Evolutionary conservation across 192 early-diverging fungal genomes (phyloP), one percentile per base, ranked within the genome.

Genomic region (Linnemannia schmuckeri): DNA sequence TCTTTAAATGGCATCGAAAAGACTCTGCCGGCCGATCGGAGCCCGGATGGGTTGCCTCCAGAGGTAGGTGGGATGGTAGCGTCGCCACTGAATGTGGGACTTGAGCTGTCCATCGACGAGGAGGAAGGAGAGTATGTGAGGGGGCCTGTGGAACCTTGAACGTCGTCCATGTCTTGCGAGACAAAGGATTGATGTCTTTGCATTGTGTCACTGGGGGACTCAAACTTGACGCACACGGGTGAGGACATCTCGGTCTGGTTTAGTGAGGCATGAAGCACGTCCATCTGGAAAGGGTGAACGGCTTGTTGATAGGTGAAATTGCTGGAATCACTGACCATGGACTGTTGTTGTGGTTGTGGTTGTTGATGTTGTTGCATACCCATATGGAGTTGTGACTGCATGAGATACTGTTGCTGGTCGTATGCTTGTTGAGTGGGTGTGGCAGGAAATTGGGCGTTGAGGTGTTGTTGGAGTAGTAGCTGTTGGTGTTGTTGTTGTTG

Each of bases 91-190:
- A 71, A 72, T 5, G 68, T 72, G 22, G 70, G 70, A 66, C 81
- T 82, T 15, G 75, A 72, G 30, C 81, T 66, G 47, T 86, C 73
- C 63, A 35, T n/a, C 12, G 77, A 75, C 13, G 77, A 75, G 12
- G 82, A 79, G 7, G 77, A 41, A 37, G 82, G 75, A 5, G 70
- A 73, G 46, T 63, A 75, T 1, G 78, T 49, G 54, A 71, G 47
- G 22, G 47, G 12, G 1, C 40, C 70, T 9, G 30, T 55, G 42
- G 78, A 66, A 30, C n/a, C 63, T 40, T 84, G 77, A 52, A 72
- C 41, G 38, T 84, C 82, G 57, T 84, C 82, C 82, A 84, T 84
- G 13, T 84, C 82, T 61, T 84, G 82, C 17, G 72, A 38, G 40
- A 33, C 47, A 30, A 17, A 40, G 76, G 55, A 22, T 5, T 27